These are phyloP conservation scores for Nakazawaea sp. DNA, from an alignment of 805 yeast species.

Conservation along the genomic window DNA sequence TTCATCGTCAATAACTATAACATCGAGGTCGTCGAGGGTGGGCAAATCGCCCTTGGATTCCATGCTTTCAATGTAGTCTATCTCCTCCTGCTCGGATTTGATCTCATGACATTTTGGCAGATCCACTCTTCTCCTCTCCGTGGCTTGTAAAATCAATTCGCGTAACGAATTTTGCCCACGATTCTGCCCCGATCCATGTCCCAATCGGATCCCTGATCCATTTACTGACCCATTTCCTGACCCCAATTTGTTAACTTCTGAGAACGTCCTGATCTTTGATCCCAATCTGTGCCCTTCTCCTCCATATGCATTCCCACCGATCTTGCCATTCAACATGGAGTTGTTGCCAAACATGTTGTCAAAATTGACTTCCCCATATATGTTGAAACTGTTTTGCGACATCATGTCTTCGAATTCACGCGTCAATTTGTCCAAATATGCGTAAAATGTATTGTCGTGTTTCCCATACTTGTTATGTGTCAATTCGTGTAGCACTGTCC, in stretches of 20 bases:
- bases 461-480: slow-evolving; percentile 78
- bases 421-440: slow-evolving; percentile 53
- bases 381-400: slow-evolving; percentile 31
- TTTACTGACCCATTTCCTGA: too few species aligned
- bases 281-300: slow-evolving; percentile 32
- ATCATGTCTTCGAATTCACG: slow-evolving; percentile 40
- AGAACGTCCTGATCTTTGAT: slow-evolving; percentile 28
- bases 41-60: slow-evolving; percentile 28
- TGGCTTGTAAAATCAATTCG: slow-evolving; percentile 49
- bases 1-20: slow-evolving; percentile 19
- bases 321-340: slow-evolving; percentile 11
- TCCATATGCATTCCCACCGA: slow-evolving; percentile 21
- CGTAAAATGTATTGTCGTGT: slow-evolving; percentile 69
- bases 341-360: slow-evolving; percentile 38
- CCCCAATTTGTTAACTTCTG: slow-evolving; percentile 32
- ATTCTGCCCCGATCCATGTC: too few species aligned
- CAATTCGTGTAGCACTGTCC: slow-evolving; percentile 84
- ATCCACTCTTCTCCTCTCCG: slow-evolving; percentile 53
- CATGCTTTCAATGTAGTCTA: slow-evolving; percentile 16
- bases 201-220: too few species aligned
- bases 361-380: slow-evolving; percentile 43
- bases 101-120: slow-evolving; percentile 36
- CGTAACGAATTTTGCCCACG: too few species aligned
- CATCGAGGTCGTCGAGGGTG: slow-evolving; percentile 35
- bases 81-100: slow-evolving; percentile 14